These are phyloP conservation scores for Ilex aquifolium DNA, from an alignment of 257 asterid genomes.

Conservation along the genomic window DNA sequence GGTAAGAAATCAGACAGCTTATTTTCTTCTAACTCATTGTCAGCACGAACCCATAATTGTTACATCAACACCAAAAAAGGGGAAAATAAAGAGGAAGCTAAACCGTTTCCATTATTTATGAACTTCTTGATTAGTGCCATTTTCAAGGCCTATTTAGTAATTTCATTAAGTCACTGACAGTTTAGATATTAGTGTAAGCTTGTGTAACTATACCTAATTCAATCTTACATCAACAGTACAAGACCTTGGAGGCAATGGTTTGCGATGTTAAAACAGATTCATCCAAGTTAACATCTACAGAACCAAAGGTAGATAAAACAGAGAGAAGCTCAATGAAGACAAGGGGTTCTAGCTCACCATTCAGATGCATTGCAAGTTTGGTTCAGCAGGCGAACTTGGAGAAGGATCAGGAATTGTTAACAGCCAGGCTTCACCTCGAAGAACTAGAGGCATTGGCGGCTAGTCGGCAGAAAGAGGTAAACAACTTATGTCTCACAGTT, in stretches of 20 bases:
- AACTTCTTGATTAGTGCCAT: no score
- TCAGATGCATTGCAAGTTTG: slow-evolving; percentile 77
- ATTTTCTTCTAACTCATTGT: no score
- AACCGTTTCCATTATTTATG: no score
- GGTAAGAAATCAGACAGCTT: no score
- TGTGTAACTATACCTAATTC: no score
- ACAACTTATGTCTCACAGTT: not conserved
- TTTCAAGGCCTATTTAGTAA: no score
- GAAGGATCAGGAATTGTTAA: slow-evolving; percentile 69
- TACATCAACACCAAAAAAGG: no score
- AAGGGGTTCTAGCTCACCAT: slow-evolving; percentile 88
- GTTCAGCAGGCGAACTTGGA: slow-evolving; percentile 88
- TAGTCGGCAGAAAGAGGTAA: slow-evolving; percentile 71
- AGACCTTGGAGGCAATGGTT: slow-evolving; percentile 71
- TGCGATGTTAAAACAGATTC: slow-evolving; percentile 53
- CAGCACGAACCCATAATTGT: no score
- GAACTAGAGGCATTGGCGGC: slow-evolving; percentile 68
- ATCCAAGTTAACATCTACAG: slow-evolving; percentile 33
- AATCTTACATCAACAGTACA: slow-evolving; percentile 45
- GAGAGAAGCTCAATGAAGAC: slow-evolving; percentile 55
- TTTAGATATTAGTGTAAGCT: no score
- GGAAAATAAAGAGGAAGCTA: no score
- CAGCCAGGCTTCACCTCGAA: slow-evolving; percentile 57
- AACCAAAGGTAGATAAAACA: slow-evolving; percentile 34
- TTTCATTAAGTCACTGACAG: no score